Percentiles rank a stretch among this genome's conserved stretches.
Evolutionary conservation across 192 early-diverging fungal species (phyloP).

Genomic region (Globomyces pollinis-pini): DNA sequence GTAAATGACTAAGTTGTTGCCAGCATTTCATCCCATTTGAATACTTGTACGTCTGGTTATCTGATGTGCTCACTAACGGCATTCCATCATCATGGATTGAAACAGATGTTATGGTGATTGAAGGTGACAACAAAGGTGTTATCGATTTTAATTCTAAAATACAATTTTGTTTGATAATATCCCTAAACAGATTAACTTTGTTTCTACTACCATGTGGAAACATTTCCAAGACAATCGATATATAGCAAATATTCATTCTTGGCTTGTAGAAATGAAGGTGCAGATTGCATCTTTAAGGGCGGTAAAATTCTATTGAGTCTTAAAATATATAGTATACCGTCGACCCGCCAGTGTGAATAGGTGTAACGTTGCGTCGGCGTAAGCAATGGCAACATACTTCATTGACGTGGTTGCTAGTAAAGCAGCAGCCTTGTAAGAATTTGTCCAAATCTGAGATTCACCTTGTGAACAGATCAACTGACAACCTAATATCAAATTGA

Average conservation of each 20-base stretch:
- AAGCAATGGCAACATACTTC: constrained; percentile 51
- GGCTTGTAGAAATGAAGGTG: constrained; percentile 50
- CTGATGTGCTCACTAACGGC: constrained; percentile 56
- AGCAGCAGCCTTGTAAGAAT: constrained; percentile 48
- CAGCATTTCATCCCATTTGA: constrained; percentile 56
- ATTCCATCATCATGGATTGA: constrained; percentile 53
- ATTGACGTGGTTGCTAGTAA: constrained; percentile 54
- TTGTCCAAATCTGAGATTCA: constrained; percentile 46
- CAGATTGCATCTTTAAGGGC: constrained; percentile 52
- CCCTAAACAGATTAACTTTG: constrained; percentile 50
- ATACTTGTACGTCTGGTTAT: constrained; percentile 56
- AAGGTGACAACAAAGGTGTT: constrained; percentile 49
- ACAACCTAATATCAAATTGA: too few species aligned
- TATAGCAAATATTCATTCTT: constrained; percentile 55
- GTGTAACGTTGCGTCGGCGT: constrained; percentile 58
- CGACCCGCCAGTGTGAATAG: constrained; percentile 60
- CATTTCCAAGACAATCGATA: constrained; percentile 50
- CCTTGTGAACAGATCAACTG: constrained; percentile 19
- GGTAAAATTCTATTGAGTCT: constrained; percentile 65
- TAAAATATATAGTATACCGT: too few species aligned
- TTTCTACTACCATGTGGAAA: constrained; percentile 56
- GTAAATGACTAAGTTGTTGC: constrained; percentile 45
- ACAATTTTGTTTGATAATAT: constrained; percentile 45
- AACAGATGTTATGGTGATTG: constrained; percentile 46
- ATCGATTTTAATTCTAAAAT: constrained; percentile 51